These are phyloP conservation scores for Didymosphaeria variabile DNA, from an alignment of 2,329 filamentous ascomycete species.

Conservation along the genomic window DNA sequence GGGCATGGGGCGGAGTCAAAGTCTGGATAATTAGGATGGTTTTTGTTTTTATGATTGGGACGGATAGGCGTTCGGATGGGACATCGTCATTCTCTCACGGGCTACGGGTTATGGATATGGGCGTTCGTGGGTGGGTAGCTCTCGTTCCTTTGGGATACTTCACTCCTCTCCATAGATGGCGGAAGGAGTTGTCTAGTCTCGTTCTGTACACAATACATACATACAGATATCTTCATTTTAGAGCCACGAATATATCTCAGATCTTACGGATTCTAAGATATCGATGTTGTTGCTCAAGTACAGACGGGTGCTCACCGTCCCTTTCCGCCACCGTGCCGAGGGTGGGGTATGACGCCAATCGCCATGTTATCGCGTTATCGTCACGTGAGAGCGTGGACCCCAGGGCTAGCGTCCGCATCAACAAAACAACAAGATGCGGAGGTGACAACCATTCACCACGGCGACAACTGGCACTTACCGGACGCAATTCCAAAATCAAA, in stretches of 20 bases:
- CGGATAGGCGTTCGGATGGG: not conserved
- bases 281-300: not conserved
- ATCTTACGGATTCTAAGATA: not conserved
- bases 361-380: slow-evolving; percentile 3
- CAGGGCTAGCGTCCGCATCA: slow-evolving; percentile 27
- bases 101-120: not conserved
- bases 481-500: slow-evolving; percentile 23
- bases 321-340: slow-evolving; percentile 9
- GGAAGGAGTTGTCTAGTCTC: not conserved
- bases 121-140: not conserved
- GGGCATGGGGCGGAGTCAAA: slow-evolving; percentile 6
- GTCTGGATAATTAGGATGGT: not conserved
- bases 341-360: slow-evolving; percentile 1
- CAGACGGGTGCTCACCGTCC: not conserved
- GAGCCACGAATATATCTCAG: not conserved
- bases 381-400: slow-evolving; percentile 22
- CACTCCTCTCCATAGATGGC: not conserved
- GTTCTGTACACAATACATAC: not conserved
- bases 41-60: not conserved
- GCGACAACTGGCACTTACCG: not conserved
- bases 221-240: not conserved
- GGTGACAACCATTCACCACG: not conserved
- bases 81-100: not conserved
- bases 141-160: not conserved
- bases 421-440: slow-evolving; percentile 12